phyloP scores from a whole-genome alignment of 331 rosid genomes.

The Erythrophleum ivorense region DNA sequence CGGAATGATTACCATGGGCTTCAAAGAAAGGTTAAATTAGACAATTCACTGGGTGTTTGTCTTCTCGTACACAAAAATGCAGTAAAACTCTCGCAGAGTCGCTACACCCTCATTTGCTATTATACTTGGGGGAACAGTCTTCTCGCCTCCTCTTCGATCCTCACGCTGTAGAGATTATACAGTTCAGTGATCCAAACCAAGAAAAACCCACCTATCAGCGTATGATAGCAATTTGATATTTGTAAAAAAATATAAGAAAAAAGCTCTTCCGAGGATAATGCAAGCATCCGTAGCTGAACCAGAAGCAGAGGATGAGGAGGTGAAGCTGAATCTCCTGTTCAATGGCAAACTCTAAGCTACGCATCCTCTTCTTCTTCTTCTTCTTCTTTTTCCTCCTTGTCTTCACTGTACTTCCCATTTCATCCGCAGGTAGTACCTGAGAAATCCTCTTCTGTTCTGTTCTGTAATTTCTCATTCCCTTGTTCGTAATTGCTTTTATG shows the following conservation, averaged over 20 bases:
- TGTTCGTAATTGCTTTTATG: not conserved
- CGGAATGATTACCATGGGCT: not conserved
- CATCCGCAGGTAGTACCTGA: conserved; percentile 47
- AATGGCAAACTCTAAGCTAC: conserved; percentile 60
- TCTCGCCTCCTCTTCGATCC: not conserved
- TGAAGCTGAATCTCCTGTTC: conserved; percentile 47
- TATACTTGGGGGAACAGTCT: not conserved
- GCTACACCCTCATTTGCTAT: no score
- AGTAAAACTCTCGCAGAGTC: not conserved
- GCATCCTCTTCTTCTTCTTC: not conserved
- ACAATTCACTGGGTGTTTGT: conserved; percentile 16
- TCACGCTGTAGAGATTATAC: not conserved
- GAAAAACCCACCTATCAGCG: not conserved
- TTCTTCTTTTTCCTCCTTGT: conserved; percentile 19
- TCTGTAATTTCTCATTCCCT: not conserved
- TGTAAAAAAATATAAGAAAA: not conserved
- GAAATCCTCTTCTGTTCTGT: not conserved
- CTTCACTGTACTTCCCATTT: conserved; percentile 28
- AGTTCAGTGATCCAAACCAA: conserved; percentile 37
- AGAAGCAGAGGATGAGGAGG: conserved; percentile 55
- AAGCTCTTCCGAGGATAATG: conserved; percentile 58
- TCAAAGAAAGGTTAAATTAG: conserved; percentile 39
- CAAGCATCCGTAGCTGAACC: conserved; percentile 60
- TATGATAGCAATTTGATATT: not conserved
- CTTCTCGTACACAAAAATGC: not conserved